Base-by-base conservation (phyloP, 306 rosid genomes). In the Glycine soja region DNA sequence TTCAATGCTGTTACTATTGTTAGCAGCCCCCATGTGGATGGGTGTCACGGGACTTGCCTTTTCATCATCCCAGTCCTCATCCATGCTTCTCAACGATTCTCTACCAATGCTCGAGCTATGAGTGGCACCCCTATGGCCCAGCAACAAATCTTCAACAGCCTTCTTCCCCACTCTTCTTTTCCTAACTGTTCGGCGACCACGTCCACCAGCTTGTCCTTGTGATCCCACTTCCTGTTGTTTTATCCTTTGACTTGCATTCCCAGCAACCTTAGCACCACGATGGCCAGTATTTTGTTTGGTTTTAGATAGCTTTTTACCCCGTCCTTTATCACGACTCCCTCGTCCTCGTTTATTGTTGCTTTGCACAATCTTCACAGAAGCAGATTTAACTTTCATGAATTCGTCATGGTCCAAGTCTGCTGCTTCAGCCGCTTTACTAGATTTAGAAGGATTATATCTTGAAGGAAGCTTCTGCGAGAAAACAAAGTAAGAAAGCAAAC, bases 121-220 rank as follows among this genome's bases (percentile, higher is more conserved):
- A 57, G 75, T 19, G 76, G 87, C 82, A 46, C 85, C 82, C 70
- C 67, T 82, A 9, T 32, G 86, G 66, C 86, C 86, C 45, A 72
- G 61, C 62, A 80, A 75, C 52, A 83, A 83, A 78, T 91, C 92
- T 74, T 91, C 93, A 8, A 87, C 91, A 71, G 77, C 87, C 80
- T 89, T 89, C 77, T 88, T 85, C 46, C 83, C 93, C 16, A 69
- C 85, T 88, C 97, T 86, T 74, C 93, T 86, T 87, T 91, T 93
- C 90, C 98, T 85, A 66, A 95, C 88, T 0, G 99, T 93, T 4
- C 98, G 91, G 51, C 89, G 98, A 15, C 99, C 98, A 50, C 98
- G 92, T 58, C 87, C 89, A 58, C 98, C 90, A 53, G 81, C 90
- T 72, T 88, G 91, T 59, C 88, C 90, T 53, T 83, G 90, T 24